phyloP scores from a whole-genome alignment of 2,329 filamentous ascomycete genomes.

The Paraconiothyrium sp. region DNA sequence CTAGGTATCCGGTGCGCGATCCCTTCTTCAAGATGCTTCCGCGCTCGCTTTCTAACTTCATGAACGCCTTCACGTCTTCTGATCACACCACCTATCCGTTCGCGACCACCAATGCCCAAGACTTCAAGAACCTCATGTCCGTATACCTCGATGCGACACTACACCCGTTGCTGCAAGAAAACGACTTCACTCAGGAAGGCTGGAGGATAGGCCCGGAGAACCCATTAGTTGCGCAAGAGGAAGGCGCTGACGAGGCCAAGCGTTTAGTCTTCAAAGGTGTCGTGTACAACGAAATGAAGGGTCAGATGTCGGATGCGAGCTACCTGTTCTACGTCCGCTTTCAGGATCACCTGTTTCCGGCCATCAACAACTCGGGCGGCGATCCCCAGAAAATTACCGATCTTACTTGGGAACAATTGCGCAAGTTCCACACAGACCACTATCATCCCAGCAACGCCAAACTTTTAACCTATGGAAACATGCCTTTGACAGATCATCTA shows the following conservation, averaged over 20 bases:
- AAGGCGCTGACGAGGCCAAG: conserved; percentile 64
- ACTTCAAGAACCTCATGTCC: conserved; percentile 94
- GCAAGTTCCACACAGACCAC: conserved; percentile 87
- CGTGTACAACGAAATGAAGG: conserved; percentile 99
- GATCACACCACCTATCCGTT: conserved; percentile 99
- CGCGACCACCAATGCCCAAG: conserved; percentile 93
- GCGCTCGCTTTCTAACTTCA: conserved; percentile 97
- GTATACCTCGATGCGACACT: conserved; percentile 97
- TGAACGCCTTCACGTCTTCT: conserved; percentile 97
- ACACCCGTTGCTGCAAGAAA: conserved; percentile 85
- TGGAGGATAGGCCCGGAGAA: conserved; percentile 97
- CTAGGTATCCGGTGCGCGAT: conserved; percentile 92
- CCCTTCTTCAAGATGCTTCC: conserved; percentile 99
- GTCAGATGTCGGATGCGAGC: conserved; percentile 95
- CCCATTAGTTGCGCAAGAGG: conserved; percentile 61
- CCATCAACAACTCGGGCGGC: conserved; percentile 95
- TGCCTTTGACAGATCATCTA: conserved; percentile 84
- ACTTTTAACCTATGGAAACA: conserved; percentile 93
- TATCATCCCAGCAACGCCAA: conserved; percentile 99
- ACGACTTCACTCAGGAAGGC: conserved; percentile 95
- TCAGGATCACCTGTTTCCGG: conserved; percentile 92
- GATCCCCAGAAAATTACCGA: conserved; percentile 97
- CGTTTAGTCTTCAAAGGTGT: conserved; percentile 94
- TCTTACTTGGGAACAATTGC: conserved; percentile 88
- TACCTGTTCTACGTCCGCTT: conserved; percentile 97